Conservation (phyloP, 2,329 filamentous ascomycete species). For the Knufia fluminis region DNA sequence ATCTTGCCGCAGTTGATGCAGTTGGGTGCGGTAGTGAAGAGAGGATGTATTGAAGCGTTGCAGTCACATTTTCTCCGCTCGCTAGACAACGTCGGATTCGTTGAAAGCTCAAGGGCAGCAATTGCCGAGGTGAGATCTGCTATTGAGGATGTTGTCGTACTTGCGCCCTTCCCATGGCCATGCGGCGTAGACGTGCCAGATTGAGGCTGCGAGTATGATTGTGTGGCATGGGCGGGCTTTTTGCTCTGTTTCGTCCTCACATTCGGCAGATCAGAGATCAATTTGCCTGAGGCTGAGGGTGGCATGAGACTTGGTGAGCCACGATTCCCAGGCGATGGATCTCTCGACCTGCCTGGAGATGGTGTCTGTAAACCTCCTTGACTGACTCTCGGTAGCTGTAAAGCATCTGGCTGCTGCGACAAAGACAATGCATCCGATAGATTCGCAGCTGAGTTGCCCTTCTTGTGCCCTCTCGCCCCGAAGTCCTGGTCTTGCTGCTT, state of each 20-base stretch:
- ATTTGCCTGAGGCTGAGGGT: conserved; percentile 62
- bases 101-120: conserved; percentile 78
- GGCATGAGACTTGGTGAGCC: conserved; percentile 39
- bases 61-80: conserved; percentile 69
- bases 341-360: conserved; percentile 38
- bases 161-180: conserved; percentile 20
- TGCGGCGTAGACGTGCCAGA: conserved; percentile 63
- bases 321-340: conserved; percentile 30
- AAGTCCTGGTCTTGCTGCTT: conserved; percentile 69
- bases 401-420: conserved; percentile 43
- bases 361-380: conserved; percentile 27
- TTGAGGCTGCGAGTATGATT: conserved; percentile 22
- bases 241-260: conserved; percentile 49
- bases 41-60: conserved; percentile 75
- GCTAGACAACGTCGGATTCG: conserved; percentile 63
- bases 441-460: conserved; percentile 29
- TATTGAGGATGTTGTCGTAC: conserved; percentile 39
- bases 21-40: conserved; percentile 86
- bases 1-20: conserved; percentile 90
- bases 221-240: conserved; percentile 42
- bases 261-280: conserved; percentile 68
- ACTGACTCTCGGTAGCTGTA: conserved; percentile 33
- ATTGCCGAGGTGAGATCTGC: conserved; percentile 66
- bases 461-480: conserved; percentile 45
- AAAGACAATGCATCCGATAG: conserved; percentile 39